A percentile compares a stretch with the other conserved stretches of the same genome.
phyloP scores from a whole-genome alignment of 1,139 yeast genomes.

The Yamadazyma atmosphaerica region DNA sequence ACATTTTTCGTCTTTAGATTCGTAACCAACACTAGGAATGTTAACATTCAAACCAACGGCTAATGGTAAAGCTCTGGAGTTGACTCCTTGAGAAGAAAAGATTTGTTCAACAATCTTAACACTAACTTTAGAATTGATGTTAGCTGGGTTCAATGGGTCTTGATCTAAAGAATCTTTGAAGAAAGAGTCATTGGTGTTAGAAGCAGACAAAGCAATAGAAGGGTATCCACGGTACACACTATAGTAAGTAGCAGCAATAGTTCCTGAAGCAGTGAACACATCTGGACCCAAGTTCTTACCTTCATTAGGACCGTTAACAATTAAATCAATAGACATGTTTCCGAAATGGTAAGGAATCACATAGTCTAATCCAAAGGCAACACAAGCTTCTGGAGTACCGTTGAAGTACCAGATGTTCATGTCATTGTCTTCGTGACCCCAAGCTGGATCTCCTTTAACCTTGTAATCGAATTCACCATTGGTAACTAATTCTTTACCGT shows the following conservation, averaged over 20 bases:
- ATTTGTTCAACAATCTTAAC: constrained; percentile 33
- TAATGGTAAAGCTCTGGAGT: constrained; percentile 34
- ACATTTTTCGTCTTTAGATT: constrained; percentile 24
- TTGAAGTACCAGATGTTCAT: constrained; percentile 49
- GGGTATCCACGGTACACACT: constrained; percentile 45
- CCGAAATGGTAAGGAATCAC: constrained; percentile 41
- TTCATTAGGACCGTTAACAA: constrained; percentile 50
- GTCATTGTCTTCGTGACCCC: constrained; percentile 48
- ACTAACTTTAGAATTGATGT: constrained; percentile 34
- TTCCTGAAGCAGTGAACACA: constrained; percentile 43
- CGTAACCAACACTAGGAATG: constrained; percentile 41
- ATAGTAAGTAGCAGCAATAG: constrained; percentile 47
- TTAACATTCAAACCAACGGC: constrained; percentile 45
- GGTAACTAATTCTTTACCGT: constrained; percentile 33
- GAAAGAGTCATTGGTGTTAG: constrained; percentile 44
- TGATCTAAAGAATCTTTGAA: constrained; percentile 38
- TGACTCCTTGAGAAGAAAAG: constrained; percentile 32
- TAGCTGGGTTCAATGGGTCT: constrained; percentile 34
- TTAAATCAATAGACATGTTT: constrained; percentile 37
- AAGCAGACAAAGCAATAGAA: constrained; percentile 47
- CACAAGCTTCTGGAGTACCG: constrained; percentile 48
- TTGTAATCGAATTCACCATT: constrained; percentile 46
- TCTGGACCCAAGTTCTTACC: constrained; percentile 46
- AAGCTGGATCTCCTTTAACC: constrained; percentile 44
- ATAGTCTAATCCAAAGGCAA: constrained; percentile 44